phyloP scores from a whole-genome alignment of 2,329 filamentous ascomycete genomes.

The Zopfia rhizophila region DNA sequence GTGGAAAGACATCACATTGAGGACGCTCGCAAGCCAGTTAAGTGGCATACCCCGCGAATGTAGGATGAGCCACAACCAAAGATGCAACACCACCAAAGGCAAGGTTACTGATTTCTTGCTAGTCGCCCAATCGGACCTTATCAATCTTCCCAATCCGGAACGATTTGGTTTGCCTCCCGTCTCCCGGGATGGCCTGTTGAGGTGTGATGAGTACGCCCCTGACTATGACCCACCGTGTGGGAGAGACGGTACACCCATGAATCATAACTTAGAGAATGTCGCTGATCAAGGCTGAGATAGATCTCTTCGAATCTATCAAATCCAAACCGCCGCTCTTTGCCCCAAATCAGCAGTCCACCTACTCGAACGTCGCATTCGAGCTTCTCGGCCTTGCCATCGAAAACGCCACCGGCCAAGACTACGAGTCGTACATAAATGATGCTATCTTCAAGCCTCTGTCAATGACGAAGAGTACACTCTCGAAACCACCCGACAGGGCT shows the following conservation, averaged over 20 bases:
- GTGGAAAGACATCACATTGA: constrained; percentile 57
- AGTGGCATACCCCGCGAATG: constrained; percentile 56
- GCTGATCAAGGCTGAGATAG: constrained; percentile 28
- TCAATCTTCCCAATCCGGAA: constrained; percentile 34
- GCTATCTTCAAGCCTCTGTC: constrained; percentile 52
- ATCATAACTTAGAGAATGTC: not conserved
- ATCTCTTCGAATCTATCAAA: constrained; percentile 47
- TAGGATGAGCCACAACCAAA: constrained; percentile 19
- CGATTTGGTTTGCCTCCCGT: constrained; percentile 49
- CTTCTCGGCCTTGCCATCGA: constrained; percentile 55
- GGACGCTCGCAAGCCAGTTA: constrained; percentile 55
- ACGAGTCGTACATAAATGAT: constrained; percentile 50
- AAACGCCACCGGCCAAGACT: constrained; percentile 49
- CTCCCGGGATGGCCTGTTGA: constrained; percentile 39
- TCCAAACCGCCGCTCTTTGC: constrained; percentile 50
- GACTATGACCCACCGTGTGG: constrained; percentile 43
- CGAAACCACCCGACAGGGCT: constrained; percentile 42
- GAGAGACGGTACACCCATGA: constrained; percentile 24
- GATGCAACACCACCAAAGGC: constrained; percentile 33
- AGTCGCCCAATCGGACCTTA: constrained; percentile 43
- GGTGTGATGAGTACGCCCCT: constrained; percentile 48
- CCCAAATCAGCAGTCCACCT: constrained; percentile 55
- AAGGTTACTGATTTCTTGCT: constrained; percentile 30
- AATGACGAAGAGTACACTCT: constrained; percentile 43
- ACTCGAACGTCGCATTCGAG: constrained; percentile 55